A percentile compares a stretch with the other conserved stretches of the same genome.
These are phyloP conservation scores for Eimeria sp. DNA, from an alignment of 169 alveolate genomes.

Conservation along the genomic window DNA sequence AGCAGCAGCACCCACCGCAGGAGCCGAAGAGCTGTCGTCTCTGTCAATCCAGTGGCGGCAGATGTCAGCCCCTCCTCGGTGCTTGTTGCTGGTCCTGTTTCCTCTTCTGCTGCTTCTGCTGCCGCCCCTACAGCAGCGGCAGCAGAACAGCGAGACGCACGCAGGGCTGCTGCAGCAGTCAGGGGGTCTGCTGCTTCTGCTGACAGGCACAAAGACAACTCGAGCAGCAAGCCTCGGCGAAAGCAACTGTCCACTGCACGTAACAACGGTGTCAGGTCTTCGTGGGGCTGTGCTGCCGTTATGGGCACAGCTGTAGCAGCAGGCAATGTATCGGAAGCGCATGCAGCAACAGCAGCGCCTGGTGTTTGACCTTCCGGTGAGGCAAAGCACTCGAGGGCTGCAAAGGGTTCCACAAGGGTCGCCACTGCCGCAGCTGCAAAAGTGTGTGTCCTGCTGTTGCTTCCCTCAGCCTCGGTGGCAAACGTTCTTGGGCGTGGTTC, in stretches of 20 bases:
- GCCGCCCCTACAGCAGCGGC: conserved; percentile 46
- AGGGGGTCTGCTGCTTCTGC: conserved; percentile 52
- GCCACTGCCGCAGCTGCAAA: conserved; percentile 58
- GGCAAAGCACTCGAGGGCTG: neutral
- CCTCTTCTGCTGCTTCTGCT: conserved; percentile 49
- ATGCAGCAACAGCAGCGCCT: conserved; percentile 17
- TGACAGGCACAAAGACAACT: conserved; percentile 14
- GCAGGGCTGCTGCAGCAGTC: conserved; percentile 41
- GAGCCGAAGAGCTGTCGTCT: conserved; percentile 38
- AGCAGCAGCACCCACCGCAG: conserved; percentile 73
- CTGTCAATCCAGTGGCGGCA: neutral
- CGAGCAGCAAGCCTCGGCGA: conserved; percentile 39
- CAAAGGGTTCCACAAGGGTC: conserved; percentile 41
- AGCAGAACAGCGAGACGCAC: conserved; percentile 36
- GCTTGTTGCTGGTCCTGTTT: neutral
- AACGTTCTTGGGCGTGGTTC: neutral
- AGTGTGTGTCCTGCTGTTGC: neutral
- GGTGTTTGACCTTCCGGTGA: neutral
- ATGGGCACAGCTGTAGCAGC: neutral
- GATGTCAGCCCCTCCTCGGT: neutral
- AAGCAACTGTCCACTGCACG: neutral
- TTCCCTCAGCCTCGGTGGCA: neutral
- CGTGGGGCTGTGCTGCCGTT: neutral
- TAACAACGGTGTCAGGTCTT: conserved; percentile 6
- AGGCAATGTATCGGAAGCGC: neutral